Conservation (phyloP, 2,329 filamentous ascomycete species). For the Pseudopyricularia cyperi region DNA sequence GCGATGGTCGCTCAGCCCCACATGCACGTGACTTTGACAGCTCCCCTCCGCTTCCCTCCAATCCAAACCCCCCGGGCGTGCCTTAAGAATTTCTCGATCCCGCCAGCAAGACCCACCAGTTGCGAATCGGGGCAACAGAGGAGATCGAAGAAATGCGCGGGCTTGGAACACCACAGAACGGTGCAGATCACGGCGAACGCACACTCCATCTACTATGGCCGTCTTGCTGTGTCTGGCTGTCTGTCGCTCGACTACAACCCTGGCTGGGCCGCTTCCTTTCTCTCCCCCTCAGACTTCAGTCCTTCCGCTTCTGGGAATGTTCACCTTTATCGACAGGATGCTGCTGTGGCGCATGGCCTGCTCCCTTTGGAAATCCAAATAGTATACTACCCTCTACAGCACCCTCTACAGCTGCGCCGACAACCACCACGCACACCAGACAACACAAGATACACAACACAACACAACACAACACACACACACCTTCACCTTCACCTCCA, state of each 20-base stretch:
- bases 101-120: not conserved
- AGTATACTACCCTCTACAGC: not conserved
- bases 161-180: not conserved
- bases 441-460: no score
- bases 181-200: not conserved
- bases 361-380: not conserved
- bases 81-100: not conserved
- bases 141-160: not conserved
- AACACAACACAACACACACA: no score
- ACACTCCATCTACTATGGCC: not conserved
- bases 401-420: not conserved
- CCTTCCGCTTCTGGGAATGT: not conserved
- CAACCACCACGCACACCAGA: not conserved
- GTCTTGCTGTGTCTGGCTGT: not conserved
- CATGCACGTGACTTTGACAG: no score
- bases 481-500: no score
- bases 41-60: no score
- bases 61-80: not conserved
- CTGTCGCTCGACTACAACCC: not conserved
- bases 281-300: not conserved
- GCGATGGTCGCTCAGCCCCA: no score
- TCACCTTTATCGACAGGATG: not conserved
- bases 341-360: not conserved
- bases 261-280: not conserved
- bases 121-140: not conserved